Percentiles rank a stretch among this genome's conserved stretches.
These are phyloP conservation scores for Kokia cookei DNA, from an alignment of 441 rosid genomes.

Conservation along the genomic window DNA sequence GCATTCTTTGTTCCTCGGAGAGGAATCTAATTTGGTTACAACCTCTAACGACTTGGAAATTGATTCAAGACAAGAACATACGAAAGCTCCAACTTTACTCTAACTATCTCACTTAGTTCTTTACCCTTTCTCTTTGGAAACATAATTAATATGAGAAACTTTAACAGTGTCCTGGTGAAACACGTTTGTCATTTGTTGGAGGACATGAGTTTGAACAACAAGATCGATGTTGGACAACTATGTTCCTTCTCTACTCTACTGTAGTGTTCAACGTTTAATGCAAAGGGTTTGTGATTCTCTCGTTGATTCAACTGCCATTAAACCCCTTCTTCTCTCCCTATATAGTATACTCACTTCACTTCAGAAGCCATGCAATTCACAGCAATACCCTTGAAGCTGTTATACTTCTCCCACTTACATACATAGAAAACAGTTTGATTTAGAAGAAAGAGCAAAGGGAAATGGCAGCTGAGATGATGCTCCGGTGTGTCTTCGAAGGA, in stretches of 20 bases:
- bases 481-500: conserved; percentile 16
- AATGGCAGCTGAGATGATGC: conserved; percentile 21
- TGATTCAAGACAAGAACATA: neutral
- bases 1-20: neutral
- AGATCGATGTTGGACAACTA: neutral
- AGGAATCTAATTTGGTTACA: neutral
- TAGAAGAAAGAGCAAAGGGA: neutral
- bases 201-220: neutral
- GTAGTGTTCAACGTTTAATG: neutral
- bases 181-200: neutral
- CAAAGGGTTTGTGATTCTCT: neutral
- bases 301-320: neutral
- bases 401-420: neutral
- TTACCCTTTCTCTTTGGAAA: neutral
- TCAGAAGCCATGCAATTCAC: neutral
- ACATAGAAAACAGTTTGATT: neutral
- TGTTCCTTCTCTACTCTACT: neutral
- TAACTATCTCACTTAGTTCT: neutral
- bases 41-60: too few relatives aligned
- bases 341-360: neutral
- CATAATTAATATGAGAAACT: neutral
- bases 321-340: neutral
- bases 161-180: neutral
- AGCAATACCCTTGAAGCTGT: neutral
- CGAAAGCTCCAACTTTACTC: neutral